A percentile compares a stretch with the other conserved stretches of the same genome.
phyloP scores from a whole-genome alignment of 179 eudicot genomes.

The Drosera spatulata region DNA sequence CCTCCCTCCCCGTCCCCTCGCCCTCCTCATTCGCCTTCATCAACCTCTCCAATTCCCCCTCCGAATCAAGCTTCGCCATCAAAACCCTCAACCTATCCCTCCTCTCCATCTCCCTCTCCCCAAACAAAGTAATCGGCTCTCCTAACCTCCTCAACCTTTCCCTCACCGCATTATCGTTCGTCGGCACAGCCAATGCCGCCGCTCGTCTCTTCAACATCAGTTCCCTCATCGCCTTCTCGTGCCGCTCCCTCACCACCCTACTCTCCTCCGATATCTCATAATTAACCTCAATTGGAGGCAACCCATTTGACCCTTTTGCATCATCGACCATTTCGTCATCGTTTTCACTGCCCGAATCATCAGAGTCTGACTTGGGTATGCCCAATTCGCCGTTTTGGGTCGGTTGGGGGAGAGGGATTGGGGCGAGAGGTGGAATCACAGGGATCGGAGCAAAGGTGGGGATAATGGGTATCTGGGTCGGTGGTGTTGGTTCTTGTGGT shows the following conservation, averaged over 20 bases:
- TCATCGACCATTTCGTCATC: slow-evolving; percentile 2
- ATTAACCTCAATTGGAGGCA: slow-evolving; percentile 16
- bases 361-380: slow-evolving; percentile 51
- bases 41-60: slow-evolving; percentile 81
- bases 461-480: slow-evolving; percentile 7
- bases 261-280: slow-evolving; percentile 91
- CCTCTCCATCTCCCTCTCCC: slow-evolving; percentile 97
- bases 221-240: slow-evolving; percentile 74
- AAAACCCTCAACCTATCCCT: slow-evolving; percentile 73
- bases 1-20: slow-evolving; percentile 47
- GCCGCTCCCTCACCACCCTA: slow-evolving; percentile 50
- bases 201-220: slow-evolving; percentile 79
- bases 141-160: slow-evolving; percentile 70
- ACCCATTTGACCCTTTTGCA: slow-evolving; percentile 2
- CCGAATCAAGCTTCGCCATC: slow-evolving; percentile 84
- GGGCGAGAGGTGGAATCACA: slow-evolving; percentile 16
- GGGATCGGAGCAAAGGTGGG: slow-evolving; percentile 26
- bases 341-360: slow-evolving; percentile 25
- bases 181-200: slow-evolving; percentile 89
- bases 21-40: slow-evolving; percentile 92
- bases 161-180: slow-evolving; percentile 82
- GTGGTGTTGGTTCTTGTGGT: too few relatives aligned
- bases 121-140: slow-evolving; percentile 87
- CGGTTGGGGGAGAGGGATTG: slow-evolving; percentile 25
- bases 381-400: slow-evolving; percentile 47